Base-by-base conservation (phyloP, 1,284 basidiomycete species). In the Rhodotorula glutinis region DNA sequence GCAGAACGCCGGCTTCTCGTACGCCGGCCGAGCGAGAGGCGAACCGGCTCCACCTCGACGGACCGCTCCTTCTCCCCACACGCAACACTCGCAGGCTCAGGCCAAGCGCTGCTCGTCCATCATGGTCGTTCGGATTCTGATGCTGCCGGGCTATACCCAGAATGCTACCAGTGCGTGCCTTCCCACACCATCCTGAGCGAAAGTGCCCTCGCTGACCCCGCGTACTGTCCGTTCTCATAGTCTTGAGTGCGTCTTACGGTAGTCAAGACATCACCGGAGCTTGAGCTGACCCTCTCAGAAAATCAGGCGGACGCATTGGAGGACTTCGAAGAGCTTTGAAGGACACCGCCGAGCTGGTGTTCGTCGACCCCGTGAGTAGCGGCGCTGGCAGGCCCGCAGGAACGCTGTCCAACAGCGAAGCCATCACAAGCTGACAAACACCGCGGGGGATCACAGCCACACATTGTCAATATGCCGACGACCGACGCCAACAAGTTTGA, bases 111-210 rank as follows among this genome's bases (percentile, higher is more conserved):
- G 11, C 33, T n/a, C 5, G 33, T 44, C 33, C 11, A 27, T 40
- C 49, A 55, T 59, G 51, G 57, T 63, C 8, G 65, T 63, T 9
- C 64, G 65, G 1, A 65, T 73, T 19, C 52, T 73, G 5, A 58
- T 60, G 52, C 70, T 79, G 21, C 74, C 73, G 69, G 92, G 91
- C 27, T 91, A 89, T 77, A 86, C 89, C 9, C 91, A 93, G 78
- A 92, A 89, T 74, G 88, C 86, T 7, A 81, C 75, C 59, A 87
- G 49, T 51, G 25, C n/a, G 49, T 51, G 25, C n/a, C 46, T 19
- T 47, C 19, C 21, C n/a, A n/a, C 46, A n/a, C 2, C 13, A 10
- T 25, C 21, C 23, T 21, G 46, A 47, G 46, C 23, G 25, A 29
- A 14, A n/a, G 13, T 14, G 49, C 7, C 10, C 23, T 21, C 21